Conservation (phyloP, 192 early-diverging fungal genomes). For the Backusella australiensis region DNA sequence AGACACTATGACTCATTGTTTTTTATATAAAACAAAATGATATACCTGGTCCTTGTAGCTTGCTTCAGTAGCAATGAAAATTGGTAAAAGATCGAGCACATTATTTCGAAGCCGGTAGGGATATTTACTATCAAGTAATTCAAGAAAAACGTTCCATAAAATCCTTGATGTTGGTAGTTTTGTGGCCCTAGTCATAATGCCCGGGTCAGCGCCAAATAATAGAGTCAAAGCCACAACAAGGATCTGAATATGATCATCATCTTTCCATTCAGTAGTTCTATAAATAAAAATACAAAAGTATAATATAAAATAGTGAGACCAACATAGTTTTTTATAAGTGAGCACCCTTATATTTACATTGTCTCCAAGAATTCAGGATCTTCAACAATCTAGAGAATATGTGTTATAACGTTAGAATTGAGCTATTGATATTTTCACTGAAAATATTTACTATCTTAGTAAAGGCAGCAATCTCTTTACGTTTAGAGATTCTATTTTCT, state of each 20-base stretch:
- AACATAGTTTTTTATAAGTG: background rate
- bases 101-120: slow-evolving; percentile 41
- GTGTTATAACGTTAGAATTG: background rate
- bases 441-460: background rate
- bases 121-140: slow-evolving; percentile 34
- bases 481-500: background rate
- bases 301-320: background rate
- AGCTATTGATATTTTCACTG: background rate
- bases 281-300: background rate
- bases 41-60: slow-evolving; percentile 27
- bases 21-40: background rate
- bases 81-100: slow-evolving; percentile 45
- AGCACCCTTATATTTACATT: slow-evolving; percentile 31
- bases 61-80: slow-evolving; percentile 38
- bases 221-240: slow-evolving; percentile 46
- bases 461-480: background rate
- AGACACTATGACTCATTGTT: background rate
- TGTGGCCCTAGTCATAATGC: slow-evolving; percentile 34
- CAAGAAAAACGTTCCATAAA: slow-evolving; percentile 38
- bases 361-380: slow-evolving; percentile 27
- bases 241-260: slow-evolving; percentile 13
- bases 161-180: slow-evolving; percentile 29
- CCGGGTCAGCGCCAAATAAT: slow-evolving; percentile 46
- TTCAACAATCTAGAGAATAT: slow-evolving; percentile 21
- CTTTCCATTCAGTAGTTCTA: slow-evolving; percentile 25